Percentiles rank a stretch among this genome's conserved stretches.
These are phyloP conservation scores for Tolypocladium nubicola DNA, from an alignment of 2,329 filamentous ascomycete genomes.

Conservation along the genomic window DNA sequence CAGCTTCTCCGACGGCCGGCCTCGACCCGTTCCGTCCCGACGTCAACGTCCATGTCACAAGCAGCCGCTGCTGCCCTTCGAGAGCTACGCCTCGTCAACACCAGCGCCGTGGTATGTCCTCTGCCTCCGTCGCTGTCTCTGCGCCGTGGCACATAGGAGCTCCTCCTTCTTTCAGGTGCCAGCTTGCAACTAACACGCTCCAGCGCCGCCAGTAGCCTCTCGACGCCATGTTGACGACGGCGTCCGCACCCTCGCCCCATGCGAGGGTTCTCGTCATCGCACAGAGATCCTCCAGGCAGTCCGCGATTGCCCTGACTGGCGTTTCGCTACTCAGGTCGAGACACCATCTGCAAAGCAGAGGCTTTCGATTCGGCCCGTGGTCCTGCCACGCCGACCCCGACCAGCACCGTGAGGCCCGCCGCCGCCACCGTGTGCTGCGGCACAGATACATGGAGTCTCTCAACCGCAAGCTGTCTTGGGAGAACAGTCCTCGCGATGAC, in stretches of 20 bases:
- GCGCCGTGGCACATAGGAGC: not conserved
- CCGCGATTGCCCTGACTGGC: not conserved
- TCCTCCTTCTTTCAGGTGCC: not conserved
- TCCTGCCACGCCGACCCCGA: slow-evolving; percentile 30
- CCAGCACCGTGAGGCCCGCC: slow-evolving; percentile 30
- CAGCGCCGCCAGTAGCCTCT: not conserved
- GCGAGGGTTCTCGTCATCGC: not conserved
- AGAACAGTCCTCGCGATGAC: slow-evolving; percentile 24
- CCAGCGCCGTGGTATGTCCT: not conserved
- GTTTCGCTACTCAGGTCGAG: not conserved
- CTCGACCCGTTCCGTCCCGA: not conserved
- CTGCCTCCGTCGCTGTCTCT: not conserved
- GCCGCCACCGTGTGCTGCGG: slow-evolving; percentile 30
- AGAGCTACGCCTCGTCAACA: not conserved
- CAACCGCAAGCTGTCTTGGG: slow-evolving; percentile 34
- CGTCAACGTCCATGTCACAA: not conserved
- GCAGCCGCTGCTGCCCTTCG: not conserved
- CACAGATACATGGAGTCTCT: slow-evolving; percentile 36
- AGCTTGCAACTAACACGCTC: not conserved
- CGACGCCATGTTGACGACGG: slow-evolving; percentile 1
- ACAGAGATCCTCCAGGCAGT: not conserved
- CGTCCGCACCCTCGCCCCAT: not conserved
- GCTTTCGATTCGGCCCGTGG: slow-evolving; percentile 39
- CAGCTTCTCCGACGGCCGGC: no score
- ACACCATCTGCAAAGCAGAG: slow-evolving; percentile 19